Base-by-base conservation (phyloP, 2,329 filamentous ascomycete species). In the Fusarium sacchari region DNA sequence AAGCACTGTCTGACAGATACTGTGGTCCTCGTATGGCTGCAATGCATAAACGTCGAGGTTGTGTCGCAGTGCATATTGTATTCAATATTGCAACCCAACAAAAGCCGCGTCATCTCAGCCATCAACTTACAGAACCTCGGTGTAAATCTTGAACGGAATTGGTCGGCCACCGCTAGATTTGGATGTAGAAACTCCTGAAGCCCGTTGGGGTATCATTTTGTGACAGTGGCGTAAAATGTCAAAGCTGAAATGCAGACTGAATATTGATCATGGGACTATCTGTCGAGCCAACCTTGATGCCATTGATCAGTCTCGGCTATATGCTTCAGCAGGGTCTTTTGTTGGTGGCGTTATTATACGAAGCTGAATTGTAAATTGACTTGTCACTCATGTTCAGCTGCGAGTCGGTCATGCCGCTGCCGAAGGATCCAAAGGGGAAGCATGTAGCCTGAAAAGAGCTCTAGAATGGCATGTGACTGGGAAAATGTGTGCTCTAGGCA, bases 61-160 rank as follows among this genome's bases (percentile, higher is more conserved):
- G 32, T 17, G 32, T 52, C 18, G n/a, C 32, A 36, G 49, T 36
- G n/a, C 49, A 50, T 50, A 20, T 3, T 10, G 8, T 6, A 52
- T 22, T 22, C 49, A 52, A 52, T 52, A 36, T 52, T 52, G 49
- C 32, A 52, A 52, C n/a, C 30, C 49, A 26, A 6, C n/a, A 34
- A 36, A 26, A 15, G n/a, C 9, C 32, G 32, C 49, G n/a, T 36
- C 32, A 26, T 0, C 7, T 52, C 49, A 52, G 32, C n/a, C 18
- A 24, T 36, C 6, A 26, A 52, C n/a, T 52, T 11, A 8, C 49
- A 26, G 18, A 20, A 2, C 6, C 0, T 22, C 15, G 0, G 0
- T 12, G n/a, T 0, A 52, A 26, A 36, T 36, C n/a, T 26, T 26
- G 9, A 36, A 17, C n/a, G 0, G 18, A 22, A 22, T 3, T 12